Conservation (phyloP, 2,329 filamentous ascomycete species). For the Cytospora schulzeri region DNA sequence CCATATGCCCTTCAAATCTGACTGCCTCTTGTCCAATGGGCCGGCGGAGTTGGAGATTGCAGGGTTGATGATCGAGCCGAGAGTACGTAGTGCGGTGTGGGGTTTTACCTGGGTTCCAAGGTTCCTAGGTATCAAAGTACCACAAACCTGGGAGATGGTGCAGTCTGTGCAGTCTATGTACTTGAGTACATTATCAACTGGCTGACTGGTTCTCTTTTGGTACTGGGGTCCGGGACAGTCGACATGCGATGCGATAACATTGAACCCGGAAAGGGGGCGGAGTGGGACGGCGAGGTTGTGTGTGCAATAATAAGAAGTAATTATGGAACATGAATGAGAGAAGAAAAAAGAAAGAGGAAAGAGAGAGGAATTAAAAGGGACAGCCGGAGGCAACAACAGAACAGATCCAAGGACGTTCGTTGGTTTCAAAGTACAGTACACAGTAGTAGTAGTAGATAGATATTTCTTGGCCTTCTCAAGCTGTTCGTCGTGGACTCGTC, state of each 20-base stretch:
- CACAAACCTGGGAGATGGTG: no score
- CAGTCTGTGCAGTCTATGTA: no score
- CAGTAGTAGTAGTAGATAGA: not conserved
- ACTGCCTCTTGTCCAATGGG: not conserved
- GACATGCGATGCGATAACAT: not conserved
- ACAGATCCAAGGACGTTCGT: not conserved
- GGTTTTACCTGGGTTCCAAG: not conserved
- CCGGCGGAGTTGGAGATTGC: not conserved
- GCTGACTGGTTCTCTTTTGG: not conserved
- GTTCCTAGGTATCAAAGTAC: not conserved
- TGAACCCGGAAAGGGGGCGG: constrained; percentile 13
- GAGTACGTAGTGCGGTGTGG: not conserved
- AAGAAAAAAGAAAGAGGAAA: not conserved
- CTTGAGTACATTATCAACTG: no score
- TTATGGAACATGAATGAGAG: not conserved
- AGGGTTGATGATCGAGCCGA: not conserved
- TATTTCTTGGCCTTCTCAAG: constrained; percentile 4
- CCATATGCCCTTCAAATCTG: not conserved
- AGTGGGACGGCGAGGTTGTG: constrained; percentile 10
- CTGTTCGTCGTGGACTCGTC: constrained; percentile 10
- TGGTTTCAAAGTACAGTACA: no score
- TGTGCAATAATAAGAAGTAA: not conserved
- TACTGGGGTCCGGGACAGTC: not conserved
- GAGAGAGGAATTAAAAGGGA: not conserved
- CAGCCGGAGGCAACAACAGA: not conserved